Base-by-base conservation (phyloP, 2,329 filamentous ascomycete genomes). In the Blumeria graminis region DNA sequence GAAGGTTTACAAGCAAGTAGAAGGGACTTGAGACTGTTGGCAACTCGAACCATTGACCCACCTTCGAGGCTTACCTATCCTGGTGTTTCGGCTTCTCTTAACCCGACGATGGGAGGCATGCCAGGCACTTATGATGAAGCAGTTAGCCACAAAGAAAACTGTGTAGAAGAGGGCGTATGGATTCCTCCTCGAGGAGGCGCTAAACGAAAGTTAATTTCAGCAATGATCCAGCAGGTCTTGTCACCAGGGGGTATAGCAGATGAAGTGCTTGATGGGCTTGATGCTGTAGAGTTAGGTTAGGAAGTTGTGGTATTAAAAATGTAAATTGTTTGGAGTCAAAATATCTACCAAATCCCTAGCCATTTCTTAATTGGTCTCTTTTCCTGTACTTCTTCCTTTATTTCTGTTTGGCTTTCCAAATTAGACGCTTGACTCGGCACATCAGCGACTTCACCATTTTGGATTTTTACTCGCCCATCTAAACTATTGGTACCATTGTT, bases 121-220 rank as follows among this genome's bases (percentile, higher is more conserved):
- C 61, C 66, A 34, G 63, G 63, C 22, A 70, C 71, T 52, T 70
- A 70, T 57, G 69, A 72, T 36, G 65, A 69, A 3, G 68, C 69
- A 48, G 62, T 70, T 14, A 70, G 68, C 58, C 66, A 71, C 16
- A 67, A 68, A 13, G 74, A 80, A 58, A 77, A 78, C 45, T 73
- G 77, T 56, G 70, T 76, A 34, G 71, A 73, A 22, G 81, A 84
- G 58, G 82, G 86, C 1, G 86, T 94, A 33, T 95, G 90, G 90
- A 84, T 79, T 64, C 84, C 89, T 41, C 84, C 86, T 35, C 70
- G 88, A 35, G 90, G 90, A 41, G 90, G 90, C 1, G 80, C 90
- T 39, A 88, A 85, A 71, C 78, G 87, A 63, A 73, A 70, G 4
- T 72, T 92, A 16, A 70, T 96, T 61, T 76, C 80, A 55, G 74